Evolutionary conservation across 1,139 yeast genomes (phyloP).

Genomic region (Pichia sp.): DNA sequence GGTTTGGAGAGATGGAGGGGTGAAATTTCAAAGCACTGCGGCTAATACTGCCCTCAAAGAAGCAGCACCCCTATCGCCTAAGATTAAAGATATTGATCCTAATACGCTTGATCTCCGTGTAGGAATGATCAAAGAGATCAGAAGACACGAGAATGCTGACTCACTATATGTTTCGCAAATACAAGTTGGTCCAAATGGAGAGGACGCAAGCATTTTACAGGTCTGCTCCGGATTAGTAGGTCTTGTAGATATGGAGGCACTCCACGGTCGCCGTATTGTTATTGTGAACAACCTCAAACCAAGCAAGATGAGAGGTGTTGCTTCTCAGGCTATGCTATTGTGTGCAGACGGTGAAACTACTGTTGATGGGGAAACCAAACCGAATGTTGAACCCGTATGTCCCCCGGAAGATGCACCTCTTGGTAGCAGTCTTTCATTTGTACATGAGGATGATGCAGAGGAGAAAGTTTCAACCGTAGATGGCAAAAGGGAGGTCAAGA

Average conservation of each 20-base stretch:
- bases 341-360: slow-evolving; percentile 32
- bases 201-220: slow-evolving; percentile 32
- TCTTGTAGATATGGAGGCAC: slow-evolving; percentile 42
- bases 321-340: slow-evolving; percentile 55
- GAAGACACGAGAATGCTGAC: slow-evolving; percentile 50
- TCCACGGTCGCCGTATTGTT: slow-evolving; percentile 49
- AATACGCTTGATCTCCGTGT: slow-evolving; percentile 34
- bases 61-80: background rate
- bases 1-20: background rate
- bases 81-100: slow-evolving; percentile 16
- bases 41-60: background rate
- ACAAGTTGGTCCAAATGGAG: slow-evolving; percentile 25
- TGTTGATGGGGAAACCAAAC: slow-evolving; percentile 7
- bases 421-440: slow-evolving; percentile 36
- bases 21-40: slow-evolving; percentile 5
- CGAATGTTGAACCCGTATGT: slow-evolving; percentile 30
- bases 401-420: slow-evolving; percentile 30
- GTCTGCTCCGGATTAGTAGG: slow-evolving; percentile 60
- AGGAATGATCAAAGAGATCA: slow-evolving; percentile 43
- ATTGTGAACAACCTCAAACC: slow-evolving; percentile 60
- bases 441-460: slow-evolving; percentile 11
- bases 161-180: slow-evolving; percentile 50
- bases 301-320: slow-evolving; percentile 59
- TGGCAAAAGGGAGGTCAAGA: slow-evolving; percentile 22
- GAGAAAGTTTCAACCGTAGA: background rate